phyloP scores from a whole-genome alignment of 2,329 filamentous ascomycete species.

The Periglandula ipomoeae region DNA sequence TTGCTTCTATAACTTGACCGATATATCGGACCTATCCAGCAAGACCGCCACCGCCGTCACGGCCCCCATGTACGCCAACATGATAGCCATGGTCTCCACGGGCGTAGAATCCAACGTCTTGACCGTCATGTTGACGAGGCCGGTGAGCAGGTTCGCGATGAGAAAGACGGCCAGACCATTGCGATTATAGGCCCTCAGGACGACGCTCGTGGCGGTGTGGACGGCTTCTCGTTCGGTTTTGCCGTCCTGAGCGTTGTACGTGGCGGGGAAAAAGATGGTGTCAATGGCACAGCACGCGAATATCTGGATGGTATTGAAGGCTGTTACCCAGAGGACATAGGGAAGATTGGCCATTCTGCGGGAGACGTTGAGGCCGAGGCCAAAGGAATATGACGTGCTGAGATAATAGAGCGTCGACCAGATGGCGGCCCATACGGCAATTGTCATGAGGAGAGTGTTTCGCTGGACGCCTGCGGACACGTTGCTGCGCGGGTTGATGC shows the following conservation, averaged over 20 bases:
- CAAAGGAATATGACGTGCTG: constrained; percentile 58
- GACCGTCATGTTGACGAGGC: constrained; percentile 77
- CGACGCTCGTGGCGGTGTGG: constrained; percentile 62
- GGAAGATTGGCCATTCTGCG: constrained; percentile 86
- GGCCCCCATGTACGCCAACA: constrained; percentile 61
- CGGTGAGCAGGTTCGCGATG: constrained; percentile 81
- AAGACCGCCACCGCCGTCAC: constrained; percentile 60
- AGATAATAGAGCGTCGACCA: constrained; percentile 66
- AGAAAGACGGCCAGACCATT: constrained; percentile 84
- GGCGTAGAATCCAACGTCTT: constrained; percentile 67
- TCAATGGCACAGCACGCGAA: constrained; percentile 72
- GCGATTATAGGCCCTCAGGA: constrained; percentile 78
- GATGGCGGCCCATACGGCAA: constrained; percentile 53
- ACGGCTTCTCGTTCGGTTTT: constrained; percentile 55
- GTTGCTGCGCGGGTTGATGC: constrained; percentile 33
- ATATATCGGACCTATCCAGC: constrained; percentile 57
- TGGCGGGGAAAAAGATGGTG: constrained; percentile 63
- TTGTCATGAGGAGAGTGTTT: constrained; percentile 49
- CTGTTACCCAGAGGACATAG: constrained; percentile 86
- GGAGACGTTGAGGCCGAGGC: constrained; percentile 68
- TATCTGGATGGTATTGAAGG: constrained; percentile 82
- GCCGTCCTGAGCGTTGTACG: constrained; percentile 48
- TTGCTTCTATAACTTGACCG: constrained; percentile 65
- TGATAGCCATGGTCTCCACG: constrained; percentile 58
- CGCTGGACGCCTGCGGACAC: constrained; percentile 37